Evolutionary conservation across 2,329 filamentous ascomycete species (phyloP).

Genomic region (Keithomyces neogunnii): DNA sequence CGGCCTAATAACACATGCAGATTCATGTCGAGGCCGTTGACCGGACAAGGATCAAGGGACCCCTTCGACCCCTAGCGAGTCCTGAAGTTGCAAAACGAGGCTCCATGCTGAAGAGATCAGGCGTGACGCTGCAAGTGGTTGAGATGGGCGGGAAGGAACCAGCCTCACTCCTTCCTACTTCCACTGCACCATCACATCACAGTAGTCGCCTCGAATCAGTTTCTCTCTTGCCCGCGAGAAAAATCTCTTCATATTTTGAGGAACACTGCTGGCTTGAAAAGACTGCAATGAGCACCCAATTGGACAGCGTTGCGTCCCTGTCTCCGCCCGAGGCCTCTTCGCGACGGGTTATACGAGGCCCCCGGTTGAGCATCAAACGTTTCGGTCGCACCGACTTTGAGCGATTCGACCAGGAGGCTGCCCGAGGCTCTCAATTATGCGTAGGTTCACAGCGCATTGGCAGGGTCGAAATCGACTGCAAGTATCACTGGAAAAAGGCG

Average conservation of each 20-base stretch:
- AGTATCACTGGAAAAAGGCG: slow-evolving; percentile 10
- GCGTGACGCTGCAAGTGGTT: too few species aligned
- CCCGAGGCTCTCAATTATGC: slow-evolving; percentile 9
- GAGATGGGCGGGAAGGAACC: too few species aligned
- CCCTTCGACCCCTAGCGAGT: too few species aligned
- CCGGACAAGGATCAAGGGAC: too few species aligned
- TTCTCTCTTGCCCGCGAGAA: not conserved
- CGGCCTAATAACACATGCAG: too few species aligned
- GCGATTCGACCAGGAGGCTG: slow-evolving; percentile 10
- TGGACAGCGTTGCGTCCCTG: not conserved
- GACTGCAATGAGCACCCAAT: not conserved
- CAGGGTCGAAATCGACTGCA: slow-evolving; percentile 13
- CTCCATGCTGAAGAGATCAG: too few species aligned
- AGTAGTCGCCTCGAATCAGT: too few species aligned
- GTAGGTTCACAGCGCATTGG: slow-evolving; percentile 10
- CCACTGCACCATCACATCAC: too few species aligned
- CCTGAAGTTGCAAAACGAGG: too few species aligned
- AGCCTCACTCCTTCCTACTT: too few species aligned
- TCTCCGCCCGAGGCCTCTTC: not conserved
- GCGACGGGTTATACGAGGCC: not conserved
- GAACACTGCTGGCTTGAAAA: not conserved
- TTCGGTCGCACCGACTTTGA: slow-evolving; percentile 13
- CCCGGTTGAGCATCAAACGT: slow-evolving; percentile 8
- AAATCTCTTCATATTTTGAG: not conserved
- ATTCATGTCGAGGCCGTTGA: too few species aligned